phyloP scores from a whole-genome alignment of 108 stramenopile species.

The Mayamaea pseudoterrestris region DNA sequence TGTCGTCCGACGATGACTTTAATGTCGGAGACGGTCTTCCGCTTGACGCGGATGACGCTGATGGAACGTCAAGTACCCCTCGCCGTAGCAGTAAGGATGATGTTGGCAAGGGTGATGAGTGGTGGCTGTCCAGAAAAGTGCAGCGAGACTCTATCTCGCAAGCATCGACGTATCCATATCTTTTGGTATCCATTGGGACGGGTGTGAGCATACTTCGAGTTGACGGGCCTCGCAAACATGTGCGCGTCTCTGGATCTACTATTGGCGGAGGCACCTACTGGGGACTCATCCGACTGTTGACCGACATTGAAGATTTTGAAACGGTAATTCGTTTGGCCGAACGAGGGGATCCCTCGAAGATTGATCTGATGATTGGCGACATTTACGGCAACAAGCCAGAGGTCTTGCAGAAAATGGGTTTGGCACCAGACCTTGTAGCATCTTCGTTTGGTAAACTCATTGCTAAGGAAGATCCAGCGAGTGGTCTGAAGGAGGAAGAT shows the following conservation, averaged over 20 bases:
- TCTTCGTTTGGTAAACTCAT: conserved; percentile 98
- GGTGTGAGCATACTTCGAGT: conserved; percentile 93
- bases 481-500: conserved; percentile 81
- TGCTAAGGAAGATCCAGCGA: conserved; percentile 75
- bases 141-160: conserved; percentile 58
- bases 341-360: conserved; percentile 80
- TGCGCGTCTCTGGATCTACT: conserved; percentile 94
- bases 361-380: conserved; percentile 90
- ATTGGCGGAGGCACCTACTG: conserved; percentile 99
- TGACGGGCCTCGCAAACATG: conserved; percentile 86
- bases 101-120: conserved; percentile 34
- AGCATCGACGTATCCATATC: conserved; percentile 76
- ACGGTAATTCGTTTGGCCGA: conserved; percentile 87
- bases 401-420: conserved; percentile 84
- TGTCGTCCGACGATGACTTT: too few relatives aligned
- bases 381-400: conserved; percentile 89
- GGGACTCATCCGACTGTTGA: conserved; percentile 93
- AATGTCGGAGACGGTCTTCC: neutral
- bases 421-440: conserved; percentile 82
- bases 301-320: conserved; percentile 83
- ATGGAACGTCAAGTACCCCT: neutral
- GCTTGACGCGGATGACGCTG: conserved; percentile 5
- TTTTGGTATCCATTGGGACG: conserved; percentile 95
- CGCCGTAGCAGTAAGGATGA: too few relatives aligned
- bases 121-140: conserved; percentile 85